Evolutionary conservation across 2,329 filamentous ascomycete genomes (phyloP).

Genomic region (Tolypocladium cylindrosporum): DNA sequence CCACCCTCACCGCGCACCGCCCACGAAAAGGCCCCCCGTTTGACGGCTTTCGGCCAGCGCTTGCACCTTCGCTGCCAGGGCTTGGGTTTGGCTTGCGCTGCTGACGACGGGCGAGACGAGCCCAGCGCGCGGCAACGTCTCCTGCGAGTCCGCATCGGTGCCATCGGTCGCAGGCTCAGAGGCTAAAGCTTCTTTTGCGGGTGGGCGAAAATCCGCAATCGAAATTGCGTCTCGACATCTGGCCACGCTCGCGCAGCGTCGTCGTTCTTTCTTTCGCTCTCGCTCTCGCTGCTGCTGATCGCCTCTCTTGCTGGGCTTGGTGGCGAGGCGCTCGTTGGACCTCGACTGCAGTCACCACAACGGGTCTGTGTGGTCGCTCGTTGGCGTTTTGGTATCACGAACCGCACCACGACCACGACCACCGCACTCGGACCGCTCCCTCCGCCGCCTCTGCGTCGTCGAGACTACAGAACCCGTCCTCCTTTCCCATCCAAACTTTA

Average conservation of each 20-base stretch:
- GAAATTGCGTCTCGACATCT: conserved; percentile 11
- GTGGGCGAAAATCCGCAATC: conserved; percentile 4
- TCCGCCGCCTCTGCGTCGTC: not conserved
- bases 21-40: not conserved
- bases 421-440: not conserved
- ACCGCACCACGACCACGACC: conserved; percentile 4
- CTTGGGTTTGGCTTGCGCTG: conserved; percentile 2
- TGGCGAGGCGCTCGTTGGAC: not conserved
- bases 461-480: not conserved
- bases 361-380: not conserved
- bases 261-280: not conserved
- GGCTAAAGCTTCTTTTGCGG: not conserved
- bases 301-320: not conserved
- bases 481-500: not conserved
- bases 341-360: not conserved
- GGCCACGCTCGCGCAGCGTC: conserved; percentile 6
- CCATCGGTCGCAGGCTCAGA: not conserved
- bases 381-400: conserved; percentile 5
- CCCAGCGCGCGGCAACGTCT: conserved; percentile 1
- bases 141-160: not conserved
- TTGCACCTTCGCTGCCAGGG: conserved; percentile 1
- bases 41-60: not conserved
- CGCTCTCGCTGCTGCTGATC: not conserved
- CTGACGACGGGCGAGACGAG: not conserved
- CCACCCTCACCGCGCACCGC: not conserved